Conservation (phyloP, 306 rosid genomes). For the Erythrophleum fordii region DNA sequence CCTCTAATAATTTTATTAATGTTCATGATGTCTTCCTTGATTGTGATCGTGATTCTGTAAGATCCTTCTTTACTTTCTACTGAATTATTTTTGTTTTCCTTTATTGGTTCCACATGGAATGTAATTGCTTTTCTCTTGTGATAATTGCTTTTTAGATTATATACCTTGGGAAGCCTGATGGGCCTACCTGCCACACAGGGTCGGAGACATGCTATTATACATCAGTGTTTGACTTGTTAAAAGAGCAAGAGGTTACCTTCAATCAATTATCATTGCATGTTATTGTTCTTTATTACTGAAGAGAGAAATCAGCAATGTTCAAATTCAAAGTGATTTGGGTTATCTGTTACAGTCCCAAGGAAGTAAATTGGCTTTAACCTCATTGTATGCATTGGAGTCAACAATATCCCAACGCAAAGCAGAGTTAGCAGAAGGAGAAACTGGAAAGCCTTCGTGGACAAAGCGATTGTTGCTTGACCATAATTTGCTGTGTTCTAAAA, state of each 20-base stretch:
- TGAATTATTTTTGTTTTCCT: slow-evolving; percentile 1
- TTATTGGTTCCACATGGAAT: background rate
- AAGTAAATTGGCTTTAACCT: slow-evolving; percentile 65
- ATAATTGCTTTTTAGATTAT: slow-evolving; percentile 64
- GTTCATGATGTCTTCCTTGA: slow-evolving; percentile 78
- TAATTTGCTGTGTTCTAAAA: slow-evolving; percentile 77
- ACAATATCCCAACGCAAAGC: slow-evolving; percentile 73
- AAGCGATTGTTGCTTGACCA: slow-evolving; percentile 63
- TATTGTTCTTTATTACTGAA: background rate
- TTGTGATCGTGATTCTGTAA: slow-evolving; percentile 89
- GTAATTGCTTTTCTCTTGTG: slow-evolving; percentile 11
- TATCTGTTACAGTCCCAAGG: slow-evolving; percentile 54
- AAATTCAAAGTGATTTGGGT: slow-evolving; percentile 31
- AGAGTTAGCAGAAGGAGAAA: slow-evolving; percentile 52
- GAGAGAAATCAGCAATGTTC: background rate
- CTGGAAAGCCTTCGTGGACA: slow-evolving; percentile 82
- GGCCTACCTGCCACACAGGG: slow-evolving; percentile 96
- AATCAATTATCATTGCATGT: slow-evolving; percentile 1
- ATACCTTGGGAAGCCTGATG: slow-evolving; percentile 93
- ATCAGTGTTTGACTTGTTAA: slow-evolving; percentile 57
- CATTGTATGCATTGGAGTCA: slow-evolving; percentile 69
- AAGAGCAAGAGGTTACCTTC: slow-evolving; percentile 60
- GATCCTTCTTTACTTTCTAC: slow-evolving; percentile 31
- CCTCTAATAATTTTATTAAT: slow-evolving; percentile 89
- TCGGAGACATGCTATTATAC: slow-evolving; percentile 87